A percentile compares a stretch with the other conserved stretches of the same genome.
Evolutionary conservation across 2,329 filamentous ascomycete species (phyloP).

Genomic region (Pseudocercospora ulei): DNA sequence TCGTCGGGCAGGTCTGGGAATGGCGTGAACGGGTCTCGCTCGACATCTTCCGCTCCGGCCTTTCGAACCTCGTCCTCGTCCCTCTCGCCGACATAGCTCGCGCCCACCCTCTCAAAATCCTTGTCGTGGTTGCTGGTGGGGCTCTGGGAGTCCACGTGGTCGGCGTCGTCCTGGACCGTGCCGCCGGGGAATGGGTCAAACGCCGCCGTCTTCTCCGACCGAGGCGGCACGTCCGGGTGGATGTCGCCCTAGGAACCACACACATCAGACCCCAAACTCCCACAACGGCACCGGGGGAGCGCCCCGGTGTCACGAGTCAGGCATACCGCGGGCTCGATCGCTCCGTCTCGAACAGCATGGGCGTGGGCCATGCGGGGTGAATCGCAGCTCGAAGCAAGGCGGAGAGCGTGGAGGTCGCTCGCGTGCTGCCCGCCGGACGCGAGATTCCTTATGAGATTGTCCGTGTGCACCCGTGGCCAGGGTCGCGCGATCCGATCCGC

Average conservation of each 20-base stretch:
- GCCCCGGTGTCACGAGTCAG: neutral
- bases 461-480: no score
- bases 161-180: conserved; percentile 5
- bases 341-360: no score
- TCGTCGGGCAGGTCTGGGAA: conserved; percentile 40
- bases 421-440: no score
- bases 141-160: conserved; percentile 7
- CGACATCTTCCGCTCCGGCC: conserved; percentile 27
- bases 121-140: conserved; percentile 19
- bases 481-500: no score
- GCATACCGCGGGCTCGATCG: conserved; percentile 31
- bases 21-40: conserved; percentile 37
- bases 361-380: no score
- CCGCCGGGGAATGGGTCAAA: conserved; percentile 28
- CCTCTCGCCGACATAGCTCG: conserved; percentile 26
- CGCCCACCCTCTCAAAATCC: conserved; percentile 27
- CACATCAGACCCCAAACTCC: no score
- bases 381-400: no score
- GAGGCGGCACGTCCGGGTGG: conserved; percentile 29
- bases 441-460: no score
- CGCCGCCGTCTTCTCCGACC: conserved; percentile 35
- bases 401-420: no score
- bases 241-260: conserved; percentile 22
- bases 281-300: neutral
- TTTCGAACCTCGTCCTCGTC: conserved; percentile 28